These are phyloP conservation scores for Russula compacta DNA, from an alignment of 768 basidiomycete species.

Conservation along the genomic window DNA sequence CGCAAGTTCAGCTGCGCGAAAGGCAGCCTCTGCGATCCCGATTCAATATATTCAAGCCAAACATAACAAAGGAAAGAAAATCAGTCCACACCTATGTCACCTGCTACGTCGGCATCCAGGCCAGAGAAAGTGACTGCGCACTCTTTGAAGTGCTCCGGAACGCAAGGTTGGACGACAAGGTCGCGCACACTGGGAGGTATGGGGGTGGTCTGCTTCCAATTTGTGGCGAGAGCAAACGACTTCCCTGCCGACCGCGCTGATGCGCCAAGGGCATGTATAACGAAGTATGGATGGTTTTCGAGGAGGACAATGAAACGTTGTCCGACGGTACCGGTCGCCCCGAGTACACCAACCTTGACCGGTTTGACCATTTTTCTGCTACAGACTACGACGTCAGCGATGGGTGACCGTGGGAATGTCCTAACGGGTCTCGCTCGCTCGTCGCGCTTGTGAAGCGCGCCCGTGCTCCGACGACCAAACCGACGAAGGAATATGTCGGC, in stretches of 20 bases:
- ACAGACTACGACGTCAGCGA: no score
- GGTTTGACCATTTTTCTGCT: constrained; percentile 4
- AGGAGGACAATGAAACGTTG: constrained; percentile 92
- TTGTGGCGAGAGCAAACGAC: constrained; percentile 57
- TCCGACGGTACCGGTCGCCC: constrained; percentile 91
- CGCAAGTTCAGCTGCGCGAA: constrained; percentile 77
- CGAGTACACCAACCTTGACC: constrained; percentile 64
- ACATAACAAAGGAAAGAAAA: background rate
- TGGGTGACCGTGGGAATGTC: background rate
- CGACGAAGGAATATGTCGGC: constrained; percentile 15
- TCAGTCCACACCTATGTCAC: constrained; percentile 71
- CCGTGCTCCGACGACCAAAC: background rate
- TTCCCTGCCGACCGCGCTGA: constrained; percentile 83
- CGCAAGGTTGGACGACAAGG: constrained; percentile 68
- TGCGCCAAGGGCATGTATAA: constrained; percentile 79
- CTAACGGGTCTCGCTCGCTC: background rate
- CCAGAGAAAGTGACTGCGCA: constrained; percentile 91
- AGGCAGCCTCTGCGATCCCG: constrained; percentile 62
- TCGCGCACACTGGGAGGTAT: constrained; percentile 59
- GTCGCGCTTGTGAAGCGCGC: background rate
- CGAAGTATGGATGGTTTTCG: constrained; percentile 83
- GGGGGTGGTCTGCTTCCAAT: constrained; percentile 81
- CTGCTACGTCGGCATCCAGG: constrained; percentile 90
- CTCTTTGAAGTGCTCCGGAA: constrained; percentile 63
- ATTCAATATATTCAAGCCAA: background rate